Conservation (phyloP, 306 rosid species). For the Oemleria cerasiformis region DNA sequence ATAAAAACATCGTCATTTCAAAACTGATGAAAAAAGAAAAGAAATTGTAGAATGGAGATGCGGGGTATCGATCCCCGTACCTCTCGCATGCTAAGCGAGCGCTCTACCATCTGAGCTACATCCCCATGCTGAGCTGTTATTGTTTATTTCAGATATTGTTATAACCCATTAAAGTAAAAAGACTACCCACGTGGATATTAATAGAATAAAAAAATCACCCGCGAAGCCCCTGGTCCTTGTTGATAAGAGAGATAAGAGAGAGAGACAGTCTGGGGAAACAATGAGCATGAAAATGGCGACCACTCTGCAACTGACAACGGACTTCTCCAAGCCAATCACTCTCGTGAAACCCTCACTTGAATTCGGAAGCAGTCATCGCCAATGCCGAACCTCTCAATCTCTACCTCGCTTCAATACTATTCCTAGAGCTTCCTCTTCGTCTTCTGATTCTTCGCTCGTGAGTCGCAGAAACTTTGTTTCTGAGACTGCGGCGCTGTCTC, state of each 20-base stretch:
- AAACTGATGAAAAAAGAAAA: too few species aligned
- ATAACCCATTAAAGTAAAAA: background rate
- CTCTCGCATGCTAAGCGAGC: slow-evolving; percentile 98
- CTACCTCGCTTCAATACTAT: slow-evolving; percentile 21
- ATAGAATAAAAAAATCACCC: slow-evolving; percentile 37
- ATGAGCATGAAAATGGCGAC: slow-evolving; percentile 48
- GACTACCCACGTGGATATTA: background rate
- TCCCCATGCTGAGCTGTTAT: too few species aligned
- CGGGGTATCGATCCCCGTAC: slow-evolving; percentile 94
- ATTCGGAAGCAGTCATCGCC: slow-evolving; percentile 31
- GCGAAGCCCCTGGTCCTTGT: slow-evolving; percentile 34
- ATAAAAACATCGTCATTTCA: too few species aligned
- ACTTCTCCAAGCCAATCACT: slow-evolving; percentile 34
- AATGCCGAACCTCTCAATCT: slow-evolving; percentile 22
- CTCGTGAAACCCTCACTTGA: slow-evolving; percentile 41
- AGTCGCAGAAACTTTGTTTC: slow-evolving; percentile 61
- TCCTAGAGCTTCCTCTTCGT: slow-evolving; percentile 46
- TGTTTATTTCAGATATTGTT: too few species aligned
- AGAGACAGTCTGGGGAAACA: slow-evolving; percentile 20
- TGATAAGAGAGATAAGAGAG: slow-evolving; percentile 51
- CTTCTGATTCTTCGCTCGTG: slow-evolving; percentile 25
- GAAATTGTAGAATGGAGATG: slow-evolving; percentile 73
- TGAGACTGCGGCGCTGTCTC: slow-evolving; percentile 57
- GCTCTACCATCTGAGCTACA: slow-evolving; percentile 46
- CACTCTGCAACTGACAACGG: slow-evolving; percentile 51